Percentiles rank a stretch among this genome's conserved stretches.
Conservation (phyloP, 2,329 filamentous ascomycete species). For the Thielaviopsis populi region DNA sequence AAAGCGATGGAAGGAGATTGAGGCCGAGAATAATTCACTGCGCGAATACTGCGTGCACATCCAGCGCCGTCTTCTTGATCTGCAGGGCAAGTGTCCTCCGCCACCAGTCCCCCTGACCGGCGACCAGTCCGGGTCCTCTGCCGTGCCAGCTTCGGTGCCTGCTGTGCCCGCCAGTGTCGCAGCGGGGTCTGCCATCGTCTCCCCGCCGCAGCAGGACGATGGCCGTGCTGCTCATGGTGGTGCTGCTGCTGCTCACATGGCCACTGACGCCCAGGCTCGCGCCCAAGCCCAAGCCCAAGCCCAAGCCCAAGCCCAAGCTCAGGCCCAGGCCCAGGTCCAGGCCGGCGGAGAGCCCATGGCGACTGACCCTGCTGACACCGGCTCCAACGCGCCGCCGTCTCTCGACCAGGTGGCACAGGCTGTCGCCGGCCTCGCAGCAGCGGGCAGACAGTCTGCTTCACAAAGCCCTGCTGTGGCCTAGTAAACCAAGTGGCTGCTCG, state of each 20-base stretch:
- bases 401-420: conserved; percentile 38
- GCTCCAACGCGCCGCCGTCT: conserved; percentile 26
- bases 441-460: conserved; percentile 23
- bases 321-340: conserved; percentile 30
- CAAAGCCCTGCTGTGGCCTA: neutral
- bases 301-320: conserved; percentile 19
- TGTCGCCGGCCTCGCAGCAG: conserved; percentile 29
- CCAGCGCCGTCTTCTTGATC: conserved; percentile 72
- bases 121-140: conserved; percentile 3
- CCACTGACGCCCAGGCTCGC: neutral
- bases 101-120: conserved; percentile 38
- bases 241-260: conserved; percentile 3
- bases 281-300: neutral
- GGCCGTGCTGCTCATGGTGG: neutral
- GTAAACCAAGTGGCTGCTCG: neutral
- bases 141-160: neutral
- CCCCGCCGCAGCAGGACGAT: neutral
- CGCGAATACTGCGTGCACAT: conserved; percentile 87
- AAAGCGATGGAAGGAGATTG: conserved; percentile 61
- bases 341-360: conserved; percentile 25
- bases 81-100: conserved; percentile 68
- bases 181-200: neutral
- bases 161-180: neutral
- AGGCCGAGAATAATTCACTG: conserved; percentile 77
- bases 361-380: conserved; percentile 16